Evolutionary conservation across 202 grass and related monocot species (phyloP).

Genomic region (Musa balbisiana): DNA sequence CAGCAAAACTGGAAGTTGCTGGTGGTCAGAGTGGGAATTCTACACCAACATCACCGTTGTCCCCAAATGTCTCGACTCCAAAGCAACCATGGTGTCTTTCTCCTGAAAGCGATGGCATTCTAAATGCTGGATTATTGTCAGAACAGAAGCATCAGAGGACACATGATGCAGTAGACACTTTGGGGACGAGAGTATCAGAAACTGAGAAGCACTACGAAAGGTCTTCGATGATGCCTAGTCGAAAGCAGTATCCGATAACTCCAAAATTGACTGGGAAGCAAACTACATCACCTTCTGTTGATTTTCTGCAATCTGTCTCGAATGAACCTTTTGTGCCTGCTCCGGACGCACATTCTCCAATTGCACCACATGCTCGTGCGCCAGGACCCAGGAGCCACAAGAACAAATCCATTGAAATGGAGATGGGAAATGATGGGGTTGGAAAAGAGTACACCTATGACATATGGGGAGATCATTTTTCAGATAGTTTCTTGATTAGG

Average conservation of each 20-base stretch:
- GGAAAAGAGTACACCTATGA: conserved; percentile 69
- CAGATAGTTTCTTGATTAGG: conserved; percentile 40
- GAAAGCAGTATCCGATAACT: conserved; percentile 29
- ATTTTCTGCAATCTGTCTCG: conserved; percentile 12
- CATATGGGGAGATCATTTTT: conserved; percentile 92
- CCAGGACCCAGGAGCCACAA: conserved; percentile 65
- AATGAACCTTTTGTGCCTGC: conserved; percentile 23
- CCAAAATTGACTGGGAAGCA: conserved; percentile 25
- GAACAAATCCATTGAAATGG: conserved; percentile 38
- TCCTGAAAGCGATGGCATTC: conserved; percentile 7
- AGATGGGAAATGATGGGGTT: conserved; percentile 16
- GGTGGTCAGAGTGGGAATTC: conserved; percentile 91
- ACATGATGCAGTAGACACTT: conserved; percentile 24
- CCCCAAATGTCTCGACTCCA: conserved; percentile 54
- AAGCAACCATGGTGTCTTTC: conserved; percentile 39
- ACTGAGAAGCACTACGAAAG: conserved; percentile 23
- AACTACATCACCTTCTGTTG: conserved; percentile 14
- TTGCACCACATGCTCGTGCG: conserved; percentile 48
- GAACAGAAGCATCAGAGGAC: conserved; percentile 38
- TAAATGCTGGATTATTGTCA: conserved; percentile 30
- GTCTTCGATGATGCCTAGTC: conserved; percentile 16
- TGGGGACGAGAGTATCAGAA: conserved; percentile 28
- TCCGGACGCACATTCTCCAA: conserved; percentile 21
- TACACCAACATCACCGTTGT: conserved; percentile 67
- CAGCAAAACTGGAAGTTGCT: conserved; percentile 74